Percentiles rank a stretch among this genome's conserved stretches.
Conservation (phyloP, 768 basidiomycete species). For the Mycena venus region DNA sequence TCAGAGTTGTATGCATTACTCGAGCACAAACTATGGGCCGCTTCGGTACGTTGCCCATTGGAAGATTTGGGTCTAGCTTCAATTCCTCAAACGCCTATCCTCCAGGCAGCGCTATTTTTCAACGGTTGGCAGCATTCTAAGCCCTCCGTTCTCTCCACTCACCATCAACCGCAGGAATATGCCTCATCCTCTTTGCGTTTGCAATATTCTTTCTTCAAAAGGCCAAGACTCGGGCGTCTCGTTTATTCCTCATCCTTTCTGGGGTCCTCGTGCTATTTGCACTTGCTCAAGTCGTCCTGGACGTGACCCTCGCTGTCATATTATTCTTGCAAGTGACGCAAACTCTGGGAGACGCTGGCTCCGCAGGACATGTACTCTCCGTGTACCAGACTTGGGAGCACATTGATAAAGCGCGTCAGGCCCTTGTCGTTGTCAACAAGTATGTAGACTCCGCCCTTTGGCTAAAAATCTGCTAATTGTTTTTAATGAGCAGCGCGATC, state of each 20-base stretch:
- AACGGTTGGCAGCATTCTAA: background rate
- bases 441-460: background rate
- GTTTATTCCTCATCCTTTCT: background rate
- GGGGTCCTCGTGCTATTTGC: constrained; percentile 5
- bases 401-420: background rate
- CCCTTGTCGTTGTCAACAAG: background rate
- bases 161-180: background rate
- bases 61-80: too few species aligned
- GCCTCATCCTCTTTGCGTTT: constrained; percentile 5
- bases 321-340: background rate
- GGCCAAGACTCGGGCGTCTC: background rate
- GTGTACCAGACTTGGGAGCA: background rate
- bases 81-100: too few species aligned
- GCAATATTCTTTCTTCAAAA: background rate
- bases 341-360: background rate
- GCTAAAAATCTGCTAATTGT: too few species aligned
- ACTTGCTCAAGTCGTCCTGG: background rate
- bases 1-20: too few species aligned
- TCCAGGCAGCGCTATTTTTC: background rate
- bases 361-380: background rate
- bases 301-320: background rate
- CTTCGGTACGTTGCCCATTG: too few species aligned
- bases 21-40: too few species aligned
- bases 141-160: background rate
- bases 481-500: background rate